Evolutionary conservation across 495 filamentous ascomycete genomes (phyloP), one percentile per base, ranked within the genome.

Genomic region (Penicillium dipodomyicola): DNA sequence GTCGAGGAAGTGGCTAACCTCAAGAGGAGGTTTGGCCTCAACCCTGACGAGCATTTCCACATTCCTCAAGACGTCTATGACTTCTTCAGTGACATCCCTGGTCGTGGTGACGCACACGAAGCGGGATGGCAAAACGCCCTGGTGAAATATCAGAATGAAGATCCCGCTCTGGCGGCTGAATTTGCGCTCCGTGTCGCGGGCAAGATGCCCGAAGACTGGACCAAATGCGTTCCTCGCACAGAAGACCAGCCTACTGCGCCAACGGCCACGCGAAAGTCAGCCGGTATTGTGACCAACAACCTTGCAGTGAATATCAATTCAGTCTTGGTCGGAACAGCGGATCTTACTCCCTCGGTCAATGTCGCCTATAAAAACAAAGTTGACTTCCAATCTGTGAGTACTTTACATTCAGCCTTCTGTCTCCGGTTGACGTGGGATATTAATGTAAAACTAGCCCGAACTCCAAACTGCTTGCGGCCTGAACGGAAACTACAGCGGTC

Each of bases 301-400:
- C 52, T 84, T 15, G 73, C 72, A 4, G 42, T 69, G 40, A 65
- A 73, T 14, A 56, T 81, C n/a, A 60, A 65, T 10, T 74, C 64
- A 29, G 75, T 84, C 65, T 78, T 84, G 75, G 75, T 81, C 40
- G 81, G 80, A 7, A 80, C 79, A 5, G 81, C 81, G 3, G 81
- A 84, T 55, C 68, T 84, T 19, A 73, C 78, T 0, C 78, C 79
- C 5, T 81, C 77, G 0, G 76, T 80, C 6, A 76, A 81, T 63
- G 78, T 81, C 73, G 67, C 67, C 37, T 83, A 73, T 72, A 67
- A 73, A n/a, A 72, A 64, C 29, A 78, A 77, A 54, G 60, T 72
- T 7, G 78, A 79, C 59, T 81, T 81, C 30, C 30, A 33, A 33
- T 33, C 30, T 11, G 30, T 33, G 11, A 33, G 30, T 33, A 33